These are phyloP conservation scores for Ananas comosus DNA, from an alignment of 176 grass and related monocot species.

Conservation along the genomic window DNA sequence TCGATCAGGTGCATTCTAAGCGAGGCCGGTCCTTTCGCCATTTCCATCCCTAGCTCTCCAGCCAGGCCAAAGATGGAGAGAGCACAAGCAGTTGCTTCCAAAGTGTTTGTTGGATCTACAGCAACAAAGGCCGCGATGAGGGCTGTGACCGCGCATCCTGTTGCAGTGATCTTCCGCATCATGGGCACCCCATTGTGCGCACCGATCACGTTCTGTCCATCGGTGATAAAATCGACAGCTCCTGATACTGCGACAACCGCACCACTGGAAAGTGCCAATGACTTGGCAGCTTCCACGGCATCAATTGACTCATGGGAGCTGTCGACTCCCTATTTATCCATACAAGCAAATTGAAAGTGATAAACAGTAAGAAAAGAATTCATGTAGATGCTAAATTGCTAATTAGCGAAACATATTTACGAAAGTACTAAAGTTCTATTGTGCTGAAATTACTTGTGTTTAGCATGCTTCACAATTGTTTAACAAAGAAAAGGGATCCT, in stretches of 20 bases:
- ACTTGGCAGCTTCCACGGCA: conserved; percentile 52
- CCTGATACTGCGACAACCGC: conserved; percentile 54
- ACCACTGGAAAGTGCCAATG: conserved; percentile 32
- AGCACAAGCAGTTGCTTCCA: conserved; percentile 39
- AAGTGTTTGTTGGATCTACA: conserved; percentile 40
- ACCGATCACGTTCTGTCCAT: conserved; percentile 33
- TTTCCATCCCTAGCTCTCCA: conserved; percentile 57
- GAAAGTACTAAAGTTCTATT: background rate
- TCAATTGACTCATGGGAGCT: conserved; percentile 59
- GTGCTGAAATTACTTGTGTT: too few relatives aligned
- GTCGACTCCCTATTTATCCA: conserved; percentile 46
- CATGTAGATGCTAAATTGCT: background rate
- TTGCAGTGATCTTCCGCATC: conserved; percentile 85
- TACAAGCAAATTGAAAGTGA: background rate
- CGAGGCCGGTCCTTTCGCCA: conserved; percentile 61
- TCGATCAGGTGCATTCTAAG: conserved; percentile 80
- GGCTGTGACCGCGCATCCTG: conserved; percentile 59
- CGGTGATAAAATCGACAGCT: conserved; percentile 57
- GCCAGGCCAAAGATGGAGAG: conserved; percentile 63
- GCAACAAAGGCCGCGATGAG: conserved; percentile 66
- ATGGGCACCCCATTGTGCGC: conserved; percentile 56
- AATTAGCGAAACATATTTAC: background rate
- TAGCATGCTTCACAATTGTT: too few relatives aligned
- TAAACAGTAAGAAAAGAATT: background rate
- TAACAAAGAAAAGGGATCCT: too few relatives aligned